Evolutionary conservation across 1,284 basidiomycete genomes (phyloP), one percentile per base, ranked within the genome.

Genomic region (Crucibulum parvulum): DNA sequence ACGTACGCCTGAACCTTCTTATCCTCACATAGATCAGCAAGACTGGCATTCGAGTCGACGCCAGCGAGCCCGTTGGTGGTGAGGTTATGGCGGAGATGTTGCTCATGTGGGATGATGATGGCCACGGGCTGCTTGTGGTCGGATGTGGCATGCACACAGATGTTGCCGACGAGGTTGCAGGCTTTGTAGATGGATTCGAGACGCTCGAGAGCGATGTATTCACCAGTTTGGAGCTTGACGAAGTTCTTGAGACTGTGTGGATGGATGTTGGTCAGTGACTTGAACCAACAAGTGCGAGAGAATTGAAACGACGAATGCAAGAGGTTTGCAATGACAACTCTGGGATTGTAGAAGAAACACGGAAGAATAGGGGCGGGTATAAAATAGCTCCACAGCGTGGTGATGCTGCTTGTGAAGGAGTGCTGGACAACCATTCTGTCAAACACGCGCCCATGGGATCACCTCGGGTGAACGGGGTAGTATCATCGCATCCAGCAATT

Each of bases 201-300:
- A 55, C 90, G 89, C 74, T 98, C 96, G 61, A 98, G 85, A 8
- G 96, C 96, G 71, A 99, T 93, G 80, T 99, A 98, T 87, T 93
- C 94, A 61, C 95, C 95, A 58, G 88, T 87, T 55, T 87, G 85
- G 34, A 96, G 82, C 81, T 98, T 96, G 74, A 98, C 88, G 50
- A 98, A 80, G 76, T 98, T 97, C 86, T 96, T 95, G 72, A 93
- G 86, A 15, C 87, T 75, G 37, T 3, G 41, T 24, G 18, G 34
- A 39, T 9, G 10, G 35, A 11, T n/a, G 18, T 39, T 39, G 37
- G 24, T 16, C 24, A 31, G 24, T 31, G 24, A 53, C 9, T 38
- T 45, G 24, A 34, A 53, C 50, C 18, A 3, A 53, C 2, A 37
- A 31, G 11, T 10, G 36, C 24, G 31, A 16, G 24, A 55, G 5